phyloP scores from a whole-genome alignment of 225 moss, liverwort and hornwort genomes.

The Takakia lepidozioides region DNA sequence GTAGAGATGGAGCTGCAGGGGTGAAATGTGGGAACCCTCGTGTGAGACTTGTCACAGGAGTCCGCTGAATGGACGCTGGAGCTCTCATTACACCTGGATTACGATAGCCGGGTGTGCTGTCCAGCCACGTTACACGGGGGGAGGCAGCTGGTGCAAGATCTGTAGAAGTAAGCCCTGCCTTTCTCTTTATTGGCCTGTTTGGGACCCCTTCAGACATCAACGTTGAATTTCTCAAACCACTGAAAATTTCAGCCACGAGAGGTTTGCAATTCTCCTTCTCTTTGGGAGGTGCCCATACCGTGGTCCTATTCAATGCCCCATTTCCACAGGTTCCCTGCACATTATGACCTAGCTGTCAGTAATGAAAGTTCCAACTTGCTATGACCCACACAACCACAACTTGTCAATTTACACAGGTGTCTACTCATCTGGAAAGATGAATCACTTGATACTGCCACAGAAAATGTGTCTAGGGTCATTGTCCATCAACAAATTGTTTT shows the following conservation, averaged over 20 bases:
- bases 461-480: no score
- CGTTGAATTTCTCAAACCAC: neutral
- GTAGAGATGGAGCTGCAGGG: slow-evolving; percentile 4
- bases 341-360: no score
- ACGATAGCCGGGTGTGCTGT: slow-evolving; percentile 18
- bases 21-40: neutral
- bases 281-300: neutral
- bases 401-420: no score
- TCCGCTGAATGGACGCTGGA: slow-evolving; percentile 3
- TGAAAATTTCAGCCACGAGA: neutral
- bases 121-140: slow-evolving; percentile 15
- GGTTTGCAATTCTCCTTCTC: neutral
- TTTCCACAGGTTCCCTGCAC: no score
- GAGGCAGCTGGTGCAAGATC: slow-evolving; percentile 6
- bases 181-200: slow-evolving; percentile 14
- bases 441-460: no score
- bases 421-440: no score
- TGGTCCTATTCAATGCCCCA: no score
- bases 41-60: slow-evolving; percentile 1
- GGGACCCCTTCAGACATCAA: no score
- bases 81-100: slow-evolving; percentile 5
- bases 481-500: no score
- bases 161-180: slow-evolving; percentile 10
- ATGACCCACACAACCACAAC: no score
- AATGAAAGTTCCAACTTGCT: no score